Evolutionary conservation across 352 stramenopile genomes (phyloP), one percentile per base, ranked within the genome.

Genomic region (Phytophthora foliorum): DNA sequence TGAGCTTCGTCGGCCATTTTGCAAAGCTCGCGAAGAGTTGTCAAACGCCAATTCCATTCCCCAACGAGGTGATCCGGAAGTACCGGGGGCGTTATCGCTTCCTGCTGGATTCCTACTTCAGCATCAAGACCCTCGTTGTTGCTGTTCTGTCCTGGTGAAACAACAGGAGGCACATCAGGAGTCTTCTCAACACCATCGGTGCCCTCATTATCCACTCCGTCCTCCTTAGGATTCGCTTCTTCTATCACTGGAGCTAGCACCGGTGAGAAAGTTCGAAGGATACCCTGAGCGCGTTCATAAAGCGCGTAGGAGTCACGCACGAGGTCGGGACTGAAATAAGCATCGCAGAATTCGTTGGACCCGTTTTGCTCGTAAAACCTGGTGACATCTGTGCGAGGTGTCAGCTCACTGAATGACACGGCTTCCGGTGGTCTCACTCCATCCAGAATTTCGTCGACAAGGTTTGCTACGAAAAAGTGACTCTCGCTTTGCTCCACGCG

Each of bases 391-490:
- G 79, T 64, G 27, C n/a, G 59, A 4, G 69, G 69, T 2, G 19
- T 51, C 9, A 84, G 58, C 11, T 82, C 64, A 21, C 48, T 25
- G 36, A 88, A 85, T 3, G 38, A 17, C 6, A 79, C 50, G 13
- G 46, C n/a, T 48, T 81, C 67, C 5, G 34, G 42, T 16, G 72
- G 70, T 19, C 73, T 66, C 5, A 94, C 63, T 9, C 51, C 51
- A 17, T 59, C 19, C 22, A 95, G 36, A 3, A 93, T 66, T 29
- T 90, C 71, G 46, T 88, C 75, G 6, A 95, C 69, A 3, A 95
- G 48, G 39, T 80, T 75, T 50, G 83, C 75, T 6, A 84, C 68
- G 65, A 91, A 81, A 42, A 88, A 91, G 14, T 49, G 9, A 1
- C 54, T 85, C 32, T 82, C 60, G 36, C 46, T 51, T 14, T 72